Conservation (phyloP, 768 basidiomycete species). For the Neoboletus magnificus region DNA sequence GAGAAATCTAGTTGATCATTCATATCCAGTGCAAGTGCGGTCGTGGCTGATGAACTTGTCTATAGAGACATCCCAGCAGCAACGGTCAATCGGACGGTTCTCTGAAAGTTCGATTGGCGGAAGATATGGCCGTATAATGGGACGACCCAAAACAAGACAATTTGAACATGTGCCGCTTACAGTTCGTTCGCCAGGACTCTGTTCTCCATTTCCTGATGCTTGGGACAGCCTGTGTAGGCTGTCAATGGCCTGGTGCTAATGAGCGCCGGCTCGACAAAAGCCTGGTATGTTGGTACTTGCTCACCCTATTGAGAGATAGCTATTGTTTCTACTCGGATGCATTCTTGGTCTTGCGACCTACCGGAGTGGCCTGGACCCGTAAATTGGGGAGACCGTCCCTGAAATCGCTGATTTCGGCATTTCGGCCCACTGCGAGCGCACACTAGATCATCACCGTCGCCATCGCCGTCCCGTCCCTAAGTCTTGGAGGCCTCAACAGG, state of each 20-base stretch:
- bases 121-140: neutral
- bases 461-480: no score
- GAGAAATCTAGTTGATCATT: neutral
- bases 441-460: no score
- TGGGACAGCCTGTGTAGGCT: neutral
- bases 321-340: neutral
- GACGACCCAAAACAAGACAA: neutral
- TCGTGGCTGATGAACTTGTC: neutral
- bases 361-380: no score
- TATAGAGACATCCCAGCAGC: neutral
- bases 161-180: neutral
- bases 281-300: neutral
- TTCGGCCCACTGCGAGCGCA: no score
- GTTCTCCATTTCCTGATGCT: neutral
- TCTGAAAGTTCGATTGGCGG: neutral
- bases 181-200: no score
- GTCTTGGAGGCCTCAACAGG: no score
- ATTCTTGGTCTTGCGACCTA: neutral
- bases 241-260: neutral
- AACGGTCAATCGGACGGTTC: neutral
- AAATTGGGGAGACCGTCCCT: no score
- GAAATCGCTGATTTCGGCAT: no score
- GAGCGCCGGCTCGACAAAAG: neutral
- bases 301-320: neutral
- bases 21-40: neutral